phyloP scores from a whole-genome alignment of 179 eudicot genomes.

The Pouteria campechiana region DNA sequence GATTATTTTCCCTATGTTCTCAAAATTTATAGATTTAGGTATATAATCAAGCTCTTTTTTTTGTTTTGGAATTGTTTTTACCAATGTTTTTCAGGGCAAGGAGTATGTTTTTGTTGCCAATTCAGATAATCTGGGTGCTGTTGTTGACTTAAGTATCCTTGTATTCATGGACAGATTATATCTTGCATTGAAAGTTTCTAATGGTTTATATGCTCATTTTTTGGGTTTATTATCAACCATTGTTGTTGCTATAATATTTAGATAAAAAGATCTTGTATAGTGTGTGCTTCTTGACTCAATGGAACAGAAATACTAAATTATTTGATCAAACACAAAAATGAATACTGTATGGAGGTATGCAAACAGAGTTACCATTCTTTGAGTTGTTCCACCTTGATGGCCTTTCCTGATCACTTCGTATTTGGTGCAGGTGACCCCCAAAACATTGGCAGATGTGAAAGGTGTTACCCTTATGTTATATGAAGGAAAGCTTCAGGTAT shows the following conservation, averaged over 20 bases:
- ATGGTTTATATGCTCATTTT: too few relatives aligned
- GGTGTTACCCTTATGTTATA: constrained; percentile 93
- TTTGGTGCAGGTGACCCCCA: constrained; percentile 78
- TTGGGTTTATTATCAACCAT: too few relatives aligned
- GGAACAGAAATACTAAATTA: constrained; percentile 76
- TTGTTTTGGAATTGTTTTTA: background rate
- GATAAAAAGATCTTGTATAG: too few relatives aligned
- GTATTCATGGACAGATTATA: too few relatives aligned
- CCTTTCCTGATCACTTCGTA: too few relatives aligned
- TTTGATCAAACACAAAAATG: constrained; percentile 82
- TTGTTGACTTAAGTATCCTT: constrained; percentile 99
- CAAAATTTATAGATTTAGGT: background rate
- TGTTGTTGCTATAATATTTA: too few relatives aligned
- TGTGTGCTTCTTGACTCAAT: constrained; percentile 36
- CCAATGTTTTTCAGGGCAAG: constrained; percentile 57
- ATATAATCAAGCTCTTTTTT: background rate
- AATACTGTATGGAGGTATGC: constrained; percentile 97
- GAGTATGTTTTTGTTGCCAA: constrained; percentile 95
- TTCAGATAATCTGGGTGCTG: constrained; percentile 95
- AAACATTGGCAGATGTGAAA: constrained; percentile 96
- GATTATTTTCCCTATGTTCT: too few relatives aligned
- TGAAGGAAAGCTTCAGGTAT: constrained; percentile 96
- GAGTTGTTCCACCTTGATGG: too few relatives aligned
- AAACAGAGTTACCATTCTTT: too few relatives aligned
- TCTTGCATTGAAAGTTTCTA: too few relatives aligned